A percentile compares a stretch with the other conserved stretches of the same genome.
phyloP scores from a whole-genome alignment of 2,329 filamentous ascomycete genomes.

The Capronia americana region DNA sequence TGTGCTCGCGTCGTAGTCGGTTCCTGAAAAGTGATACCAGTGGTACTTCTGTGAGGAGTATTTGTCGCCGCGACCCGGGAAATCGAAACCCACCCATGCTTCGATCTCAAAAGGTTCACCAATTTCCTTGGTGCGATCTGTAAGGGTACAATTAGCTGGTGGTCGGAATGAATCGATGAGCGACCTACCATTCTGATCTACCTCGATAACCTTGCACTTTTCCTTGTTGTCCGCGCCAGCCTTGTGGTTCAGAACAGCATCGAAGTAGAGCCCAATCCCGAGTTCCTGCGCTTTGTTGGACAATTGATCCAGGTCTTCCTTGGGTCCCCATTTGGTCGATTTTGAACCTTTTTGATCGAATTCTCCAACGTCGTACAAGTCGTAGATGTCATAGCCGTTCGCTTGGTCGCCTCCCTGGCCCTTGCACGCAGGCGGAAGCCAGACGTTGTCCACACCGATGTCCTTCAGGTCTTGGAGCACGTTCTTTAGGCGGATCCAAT shows the following conservation, averaged over 20 bases:
- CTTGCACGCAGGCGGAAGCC: constrained; percentile 76
- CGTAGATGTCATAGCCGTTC: constrained; percentile 74
- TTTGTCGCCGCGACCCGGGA: constrained; percentile 64
- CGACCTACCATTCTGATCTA: constrained; percentile 58
- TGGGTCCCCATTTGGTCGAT: constrained; percentile 72
- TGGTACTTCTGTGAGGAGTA: constrained; percentile 70
- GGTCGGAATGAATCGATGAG: background rate
- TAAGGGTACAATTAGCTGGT: constrained; percentile 6
- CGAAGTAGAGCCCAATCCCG: constrained; percentile 68
- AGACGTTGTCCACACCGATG: constrained; percentile 67
- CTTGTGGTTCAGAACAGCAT: constrained; percentile 76
- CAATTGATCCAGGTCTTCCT: constrained; percentile 65
- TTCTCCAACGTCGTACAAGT: constrained; percentile 73
- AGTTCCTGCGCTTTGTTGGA: constrained; percentile 57
- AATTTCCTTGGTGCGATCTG: constrained; percentile 62
- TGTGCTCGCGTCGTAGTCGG: constrained; percentile 67
- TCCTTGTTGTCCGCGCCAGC: constrained; percentile 71
- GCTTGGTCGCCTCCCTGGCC: constrained; percentile 62
- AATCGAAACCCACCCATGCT: constrained; percentile 72
- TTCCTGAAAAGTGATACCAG: constrained; percentile 71
- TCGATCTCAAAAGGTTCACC: constrained; percentile 67
- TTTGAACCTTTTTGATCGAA: constrained; percentile 71
- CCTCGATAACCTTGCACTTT: constrained; percentile 67
- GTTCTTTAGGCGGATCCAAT: constrained; percentile 65
- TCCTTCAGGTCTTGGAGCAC: constrained; percentile 62